phyloP scores from a whole-genome alignment of 768 basidiomycete species.

The Russula dissimulans region DNA sequence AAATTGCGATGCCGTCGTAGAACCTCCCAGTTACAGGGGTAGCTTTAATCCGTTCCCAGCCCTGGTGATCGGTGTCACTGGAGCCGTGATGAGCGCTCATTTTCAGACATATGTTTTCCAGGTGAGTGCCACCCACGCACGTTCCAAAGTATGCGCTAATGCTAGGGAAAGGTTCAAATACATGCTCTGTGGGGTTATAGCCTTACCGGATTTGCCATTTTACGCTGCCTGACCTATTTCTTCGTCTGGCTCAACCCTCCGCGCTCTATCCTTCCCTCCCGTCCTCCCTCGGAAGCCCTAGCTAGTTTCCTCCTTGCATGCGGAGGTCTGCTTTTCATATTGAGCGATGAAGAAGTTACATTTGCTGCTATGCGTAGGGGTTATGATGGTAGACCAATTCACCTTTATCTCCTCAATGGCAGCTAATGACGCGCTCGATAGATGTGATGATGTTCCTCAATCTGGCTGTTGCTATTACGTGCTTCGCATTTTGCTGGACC shows the following conservation, averaged over 20 bases:
- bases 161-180: constrained; percentile 57
- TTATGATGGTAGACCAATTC: constrained; percentile 54
- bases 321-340: constrained; percentile 84
- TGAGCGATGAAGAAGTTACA: constrained; percentile 83
- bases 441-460: constrained; percentile 90
- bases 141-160: background rate
- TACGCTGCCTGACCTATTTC: constrained; percentile 87
- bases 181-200: constrained; percentile 89
- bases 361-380: constrained; percentile 87
- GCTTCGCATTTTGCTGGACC: constrained; percentile 80
- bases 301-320: constrained; percentile 80
- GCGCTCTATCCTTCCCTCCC: constrained; percentile 73
- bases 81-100: constrained; percentile 89
- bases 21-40: constrained; percentile 63
- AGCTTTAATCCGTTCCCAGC: constrained; percentile 93
- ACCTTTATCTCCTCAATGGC: background rate
- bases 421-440: constrained; percentile 22
- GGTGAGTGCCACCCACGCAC: constrained; percentile 26
- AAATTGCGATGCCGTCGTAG: constrained; percentile 38
- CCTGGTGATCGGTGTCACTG: constrained; percentile 87
- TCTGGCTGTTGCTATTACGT: constrained; percentile 77
- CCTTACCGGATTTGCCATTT: constrained; percentile 64
- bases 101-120: constrained; percentile 87
- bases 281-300: constrained; percentile 89
- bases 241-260: constrained; percentile 88